phyloP scores from a whole-genome alignment of 2,329 filamentous ascomycete genomes.

The Rasamsonia emersonii region DNA sequence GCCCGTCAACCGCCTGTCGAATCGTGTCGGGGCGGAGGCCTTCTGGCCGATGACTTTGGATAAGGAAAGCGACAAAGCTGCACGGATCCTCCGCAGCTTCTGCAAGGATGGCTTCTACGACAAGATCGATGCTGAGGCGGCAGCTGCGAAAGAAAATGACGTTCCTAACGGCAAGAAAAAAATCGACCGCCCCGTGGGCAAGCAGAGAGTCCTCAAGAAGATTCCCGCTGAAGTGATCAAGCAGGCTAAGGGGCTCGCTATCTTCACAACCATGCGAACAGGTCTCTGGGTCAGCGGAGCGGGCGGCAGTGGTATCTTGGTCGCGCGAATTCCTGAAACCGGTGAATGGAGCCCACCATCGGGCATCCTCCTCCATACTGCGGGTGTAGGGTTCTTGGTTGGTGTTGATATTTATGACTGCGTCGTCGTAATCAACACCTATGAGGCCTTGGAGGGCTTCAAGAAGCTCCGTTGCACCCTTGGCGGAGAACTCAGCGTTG shows the following conservation, averaged over 20 bases:
- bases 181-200: constrained; percentile 47
- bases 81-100: constrained; percentile 80
- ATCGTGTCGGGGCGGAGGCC: constrained; percentile 71
- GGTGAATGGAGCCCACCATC: constrained; percentile 88
- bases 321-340: constrained; percentile 68
- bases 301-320: constrained; percentile 78
- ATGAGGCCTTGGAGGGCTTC: constrained; percentile 74
- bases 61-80: constrained; percentile 84
- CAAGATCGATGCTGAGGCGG: constrained; percentile 21
- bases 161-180: constrained; percentile 33
- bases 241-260: constrained; percentile 80
- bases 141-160: constrained; percentile 44
- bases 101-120: constrained; percentile 68
- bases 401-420: constrained; percentile 96
- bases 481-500: constrained; percentile 69
- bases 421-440: constrained; percentile 83
- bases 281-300: constrained; percentile 87
- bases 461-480: constrained; percentile 70
- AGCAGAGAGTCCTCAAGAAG: constrained; percentile 63
- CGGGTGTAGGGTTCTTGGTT: constrained; percentile 78
- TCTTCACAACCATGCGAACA: constrained; percentile 93
- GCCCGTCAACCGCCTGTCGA: constrained; percentile 72
- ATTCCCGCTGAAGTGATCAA: constrained; percentile 80
- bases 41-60: constrained; percentile 83
- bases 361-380: constrained; percentile 82